Base-by-base conservation (phyloP, 2,329 filamentous ascomycete species). In the Orbilia quercus region DNA sequence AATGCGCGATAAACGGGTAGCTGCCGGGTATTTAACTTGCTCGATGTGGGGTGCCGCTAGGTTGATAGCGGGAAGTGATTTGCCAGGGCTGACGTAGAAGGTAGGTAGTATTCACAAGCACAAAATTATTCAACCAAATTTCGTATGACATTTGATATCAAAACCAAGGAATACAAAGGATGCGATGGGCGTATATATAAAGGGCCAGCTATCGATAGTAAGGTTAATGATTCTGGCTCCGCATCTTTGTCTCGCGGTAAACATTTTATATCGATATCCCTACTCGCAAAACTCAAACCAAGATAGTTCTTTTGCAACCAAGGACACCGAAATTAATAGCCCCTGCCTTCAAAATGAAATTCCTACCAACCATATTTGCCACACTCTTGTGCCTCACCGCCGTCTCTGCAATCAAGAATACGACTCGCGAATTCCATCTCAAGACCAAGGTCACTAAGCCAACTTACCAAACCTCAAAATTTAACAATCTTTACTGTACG, bases 331-430 rank as follows among this genome's bases (percentile, higher is more conserved):
- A n/a, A n/a, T n/a, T n/a, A n/a, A n/a, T n/a, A n/a, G n/a, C n/a
- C n/a, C n/a, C n/a, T n/a, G n/a, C n/a, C 7, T 40, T 34, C 36
- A 40, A 40, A 9, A 69, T 69, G 64, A 69, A 69, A 28, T 47
- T 62, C 6, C 36, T 62, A 38, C 34, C 31, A 2, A 55, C 47
- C 23, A 20, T 50, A 6, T 4, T 54, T n/a, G 42, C 55, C 22
- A 25, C 55, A 18, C 28, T 69, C 6, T 23, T 69, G 38, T 69
- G 64, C 14, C 48, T 69, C 16, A 47, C 55, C 7, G 28, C 36
- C 11, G 64, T 62, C 14, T 54, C 64, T 9, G 64, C 64, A n/a
- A 69, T 69, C 11, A 60, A 69, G 16, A 69, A 69, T 20, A 60
- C 64, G 18, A 69, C 64, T 7, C 54, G 64, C 9, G 36, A 69